A percentile compares a stretch with the other conserved stretches of the same genome.
Evolutionary conservation across 768 basidiomycete genomes (phyloP).

Genomic region (Chalciporus piperatus): DNA sequence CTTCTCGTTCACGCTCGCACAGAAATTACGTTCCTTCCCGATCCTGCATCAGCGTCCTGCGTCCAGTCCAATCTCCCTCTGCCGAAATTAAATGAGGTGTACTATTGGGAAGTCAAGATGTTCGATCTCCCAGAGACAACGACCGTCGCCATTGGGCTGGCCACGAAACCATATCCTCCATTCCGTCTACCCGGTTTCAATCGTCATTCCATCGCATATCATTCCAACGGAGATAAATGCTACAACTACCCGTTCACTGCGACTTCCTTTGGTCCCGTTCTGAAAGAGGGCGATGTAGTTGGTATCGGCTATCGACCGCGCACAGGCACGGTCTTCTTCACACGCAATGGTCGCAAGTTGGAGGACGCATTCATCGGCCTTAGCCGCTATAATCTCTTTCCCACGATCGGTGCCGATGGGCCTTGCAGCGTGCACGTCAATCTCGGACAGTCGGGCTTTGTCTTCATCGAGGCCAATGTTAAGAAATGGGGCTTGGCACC

Average conservation of each 20-base stretch:
- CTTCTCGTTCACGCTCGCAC: slow-evolving; percentile 93
- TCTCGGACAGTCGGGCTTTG: slow-evolving; percentile 96
- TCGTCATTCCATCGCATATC: slow-evolving; percentile 90
- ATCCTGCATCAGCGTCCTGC: slow-evolving; percentile 89
- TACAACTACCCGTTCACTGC: slow-evolving; percentile 96
- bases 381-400: slow-evolving; percentile 91
- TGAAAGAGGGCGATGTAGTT: slow-evolving; percentile 94
- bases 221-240: slow-evolving; percentile 94
- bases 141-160: slow-evolving; percentile 87
- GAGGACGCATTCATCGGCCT: slow-evolving; percentile 95
- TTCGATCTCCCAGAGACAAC: slow-evolving; percentile 91
- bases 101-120: slow-evolving; percentile 99
- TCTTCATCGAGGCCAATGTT: slow-evolving; percentile 99
- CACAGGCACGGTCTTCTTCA: slow-evolving; percentile 98
- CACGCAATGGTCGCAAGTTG: slow-evolving; percentile 94
- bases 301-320: slow-evolving; percentile 96
- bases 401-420: slow-evolving; percentile 93
- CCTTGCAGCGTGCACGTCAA: slow-evolving; percentile 97
- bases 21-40: slow-evolving; percentile 97
- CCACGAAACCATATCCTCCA: slow-evolving; percentile 95
- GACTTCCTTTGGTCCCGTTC: slow-evolving; percentile 71
- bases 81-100: slow-evolving; percentile 97
- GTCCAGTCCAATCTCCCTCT: slow-evolving; percentile 97
- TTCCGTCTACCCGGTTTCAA: slow-evolving; percentile 89
- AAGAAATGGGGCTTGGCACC: slow-evolving; percentile 99